Evolutionary conservation across 208 protist species (phyloP).

Genomic region (Leishmania lainsoni): DNA sequence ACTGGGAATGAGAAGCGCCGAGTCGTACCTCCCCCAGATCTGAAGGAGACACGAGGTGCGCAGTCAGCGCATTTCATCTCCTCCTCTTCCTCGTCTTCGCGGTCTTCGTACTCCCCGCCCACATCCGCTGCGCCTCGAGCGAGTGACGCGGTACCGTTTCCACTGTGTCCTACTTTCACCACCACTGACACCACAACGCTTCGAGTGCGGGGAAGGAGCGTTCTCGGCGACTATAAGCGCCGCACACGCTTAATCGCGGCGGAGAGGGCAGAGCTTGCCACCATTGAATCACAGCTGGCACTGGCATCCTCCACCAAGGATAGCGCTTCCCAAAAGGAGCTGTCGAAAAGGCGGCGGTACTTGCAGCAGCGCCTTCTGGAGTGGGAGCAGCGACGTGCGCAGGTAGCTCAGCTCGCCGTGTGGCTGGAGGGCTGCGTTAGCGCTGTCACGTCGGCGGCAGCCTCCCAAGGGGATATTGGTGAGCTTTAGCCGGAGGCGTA

Average conservation of each 20-base stretch:
- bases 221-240: slow-evolving; percentile 21
- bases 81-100: neutral
- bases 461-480: neutral
- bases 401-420: slow-evolving; percentile 39
- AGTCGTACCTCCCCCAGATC: too few species aligned
- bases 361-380: slow-evolving; percentile 36
- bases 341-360: slow-evolving; percentile 27
- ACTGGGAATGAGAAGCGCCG: neutral
- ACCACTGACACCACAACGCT: slow-evolving; percentile 2
- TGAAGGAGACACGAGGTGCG: neutral
- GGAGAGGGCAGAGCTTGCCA: slow-evolving; percentile 34
- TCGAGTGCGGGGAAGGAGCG: slow-evolving; percentile 3
- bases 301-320: neutral
- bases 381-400: slow-evolving; percentile 38
- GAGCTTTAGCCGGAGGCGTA: neutral
- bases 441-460: slow-evolving; percentile 5
- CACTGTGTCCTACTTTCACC: neutral
- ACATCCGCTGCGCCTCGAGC: neutral
- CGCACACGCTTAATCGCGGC: slow-evolving; percentile 4
- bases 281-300: slow-evolving; percentile 21
- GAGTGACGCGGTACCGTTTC: neutral
- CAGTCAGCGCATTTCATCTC: neutral
- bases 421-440: slow-evolving; percentile 18
- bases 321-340: slow-evolving; percentile 9
- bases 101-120: neutral